These are phyloP conservation scores for Furcasterigmium sp. DNA, from an alignment of 2,329 filamentous ascomycete genomes.

Conservation along the genomic window DNA sequence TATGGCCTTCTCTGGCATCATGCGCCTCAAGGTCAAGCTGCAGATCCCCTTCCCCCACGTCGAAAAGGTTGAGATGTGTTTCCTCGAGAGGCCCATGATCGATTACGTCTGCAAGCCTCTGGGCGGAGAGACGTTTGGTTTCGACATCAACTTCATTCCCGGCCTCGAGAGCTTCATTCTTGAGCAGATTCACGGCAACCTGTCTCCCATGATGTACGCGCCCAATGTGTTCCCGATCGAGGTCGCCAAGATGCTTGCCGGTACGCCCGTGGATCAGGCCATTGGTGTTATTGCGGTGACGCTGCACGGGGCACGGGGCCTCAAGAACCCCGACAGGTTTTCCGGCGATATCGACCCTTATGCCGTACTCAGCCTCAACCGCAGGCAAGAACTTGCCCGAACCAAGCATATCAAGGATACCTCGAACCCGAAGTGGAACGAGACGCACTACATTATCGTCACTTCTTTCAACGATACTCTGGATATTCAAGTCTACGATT, in stretches of 20 bases:
- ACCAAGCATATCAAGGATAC: conserved; percentile 87
- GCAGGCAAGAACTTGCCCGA: conserved; percentile 71
- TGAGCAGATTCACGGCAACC: conserved; percentile 90
- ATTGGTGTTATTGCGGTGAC: conserved; percentile 91
- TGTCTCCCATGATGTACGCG: conserved; percentile 96
- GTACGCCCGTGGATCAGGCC: conserved; percentile 89
- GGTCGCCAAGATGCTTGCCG: conserved; percentile 95
- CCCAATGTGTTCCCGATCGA: conserved; percentile 98
- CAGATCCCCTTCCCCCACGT: conserved; percentile 95
- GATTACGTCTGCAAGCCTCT: conserved; percentile 98
- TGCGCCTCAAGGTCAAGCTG: conserved; percentile 96
- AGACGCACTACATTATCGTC: conserved; percentile 92
- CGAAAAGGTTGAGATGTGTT: conserved; percentile 91
- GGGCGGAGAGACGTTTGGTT: conserved; percentile 90
- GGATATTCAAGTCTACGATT: conserved; percentile 82
- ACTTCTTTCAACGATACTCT: conserved; percentile 85
- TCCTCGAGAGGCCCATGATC: conserved; percentile 81
- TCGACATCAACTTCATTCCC: conserved; percentile 98
- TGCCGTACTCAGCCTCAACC: conserved; percentile 77
- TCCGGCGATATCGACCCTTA: conserved; percentile 90
- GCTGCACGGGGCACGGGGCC: conserved; percentile 81
- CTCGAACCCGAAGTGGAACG: conserved; percentile 86
- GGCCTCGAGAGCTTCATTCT: conserved; percentile 90
- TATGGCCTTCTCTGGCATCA: conserved; percentile 91
- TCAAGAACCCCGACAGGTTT: conserved; percentile 95